A percentile compares a stretch with the other conserved stretches of the same genome.
Conservation (phyloP, 257 asterid species). For the Salvia hispanica region DNA sequence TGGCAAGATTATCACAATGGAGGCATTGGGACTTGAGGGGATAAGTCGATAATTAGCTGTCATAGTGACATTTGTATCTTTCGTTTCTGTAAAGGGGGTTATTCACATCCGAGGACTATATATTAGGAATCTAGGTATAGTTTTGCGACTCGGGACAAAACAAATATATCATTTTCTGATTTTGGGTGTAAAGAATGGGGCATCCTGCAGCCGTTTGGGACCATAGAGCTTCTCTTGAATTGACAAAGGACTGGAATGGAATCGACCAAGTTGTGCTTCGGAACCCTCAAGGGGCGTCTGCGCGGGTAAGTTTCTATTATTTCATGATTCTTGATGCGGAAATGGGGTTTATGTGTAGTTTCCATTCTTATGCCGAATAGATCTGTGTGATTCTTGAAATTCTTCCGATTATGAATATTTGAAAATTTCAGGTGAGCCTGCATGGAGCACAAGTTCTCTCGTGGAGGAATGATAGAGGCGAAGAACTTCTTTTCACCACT, state of each 20-base stretch:
- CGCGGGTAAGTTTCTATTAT: conserved; percentile 57
- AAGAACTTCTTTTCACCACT: conserved; percentile 86
- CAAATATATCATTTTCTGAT: conserved; percentile 10
- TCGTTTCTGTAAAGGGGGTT: conserved; percentile 17
- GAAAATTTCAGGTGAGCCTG: conserved; percentile 68
- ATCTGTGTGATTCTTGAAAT: conserved; percentile 28
- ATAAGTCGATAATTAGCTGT: conserved; percentile 37
- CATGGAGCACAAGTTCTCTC: conserved; percentile 91
- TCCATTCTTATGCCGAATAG: neutral
- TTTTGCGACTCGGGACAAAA: conserved; percentile 29
- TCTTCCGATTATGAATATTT: conserved; percentile 21
- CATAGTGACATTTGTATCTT: conserved; percentile 28
- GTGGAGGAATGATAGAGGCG: conserved; percentile 90
- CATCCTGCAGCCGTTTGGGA: conserved; percentile 85
- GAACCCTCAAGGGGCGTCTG: conserved; percentile 82
- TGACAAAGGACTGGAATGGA: conserved; percentile 87
- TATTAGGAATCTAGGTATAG: conserved; percentile 27
- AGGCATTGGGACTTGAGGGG: conserved; percentile 23
- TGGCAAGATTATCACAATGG: conserved; percentile 28
- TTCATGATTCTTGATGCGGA: conserved; percentile 22
- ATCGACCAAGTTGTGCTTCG: conserved; percentile 81
- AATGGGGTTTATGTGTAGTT: too few relatives aligned
- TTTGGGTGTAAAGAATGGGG: conserved; percentile 59
- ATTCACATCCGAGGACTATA: conserved; percentile 23
- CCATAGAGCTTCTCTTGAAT: conserved; percentile 59